Percentiles rank a stretch among this genome's conserved stretches.
phyloP scores from a whole-genome alignment of 1,284 basidiomycete genomes.

The Termitomyces sp. region DNA sequence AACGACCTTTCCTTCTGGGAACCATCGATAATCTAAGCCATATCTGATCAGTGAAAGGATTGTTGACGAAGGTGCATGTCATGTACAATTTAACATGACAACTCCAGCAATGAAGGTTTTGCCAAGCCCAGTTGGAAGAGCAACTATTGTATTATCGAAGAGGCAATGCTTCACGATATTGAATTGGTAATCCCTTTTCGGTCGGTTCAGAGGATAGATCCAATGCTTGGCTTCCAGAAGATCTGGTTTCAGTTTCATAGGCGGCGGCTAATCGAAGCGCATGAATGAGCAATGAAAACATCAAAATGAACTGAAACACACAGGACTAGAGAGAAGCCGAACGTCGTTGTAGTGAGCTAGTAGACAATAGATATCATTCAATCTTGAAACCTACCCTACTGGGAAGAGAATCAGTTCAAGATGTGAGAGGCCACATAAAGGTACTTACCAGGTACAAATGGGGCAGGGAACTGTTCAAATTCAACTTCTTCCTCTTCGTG shows the following conservation, averaged over 20 bases:
- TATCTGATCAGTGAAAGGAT: background rate
- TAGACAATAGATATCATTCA: background rate
- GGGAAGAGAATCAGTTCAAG: background rate
- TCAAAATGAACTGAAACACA: conserved; percentile 14
- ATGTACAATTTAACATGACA: conserved; percentile 86
- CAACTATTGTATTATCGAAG: conserved; percentile 92
- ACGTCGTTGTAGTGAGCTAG: background rate
- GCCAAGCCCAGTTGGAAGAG: conserved; percentile 92
- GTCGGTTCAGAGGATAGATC: conserved; percentile 89
- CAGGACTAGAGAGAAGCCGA: conserved; percentile 23
- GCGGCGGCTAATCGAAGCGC: conserved; percentile 46
- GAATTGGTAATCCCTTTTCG: conserved; percentile 91
- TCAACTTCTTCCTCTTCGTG: conserved; percentile 57
- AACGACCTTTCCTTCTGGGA: conserved; percentile 88
- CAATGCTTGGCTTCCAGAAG: conserved; percentile 79
- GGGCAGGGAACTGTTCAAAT: conserved; percentile 80
- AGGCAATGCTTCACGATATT: conserved; percentile 88
- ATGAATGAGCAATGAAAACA: conserved; percentile 29
- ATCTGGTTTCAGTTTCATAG: conserved; percentile 76
- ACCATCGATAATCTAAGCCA: conserved; percentile 82
- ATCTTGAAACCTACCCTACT: conserved; percentile 42
- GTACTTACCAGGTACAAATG: conserved; percentile 50
- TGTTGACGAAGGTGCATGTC: background rate
- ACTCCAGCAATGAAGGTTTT: conserved; percentile 99
- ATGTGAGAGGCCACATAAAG: background rate